Percentiles rank a stretch among this genome's conserved stretches.
Conservation (phyloP, 2,329 filamentous ascomycete genomes). For the Helotiales sp. region DNA sequence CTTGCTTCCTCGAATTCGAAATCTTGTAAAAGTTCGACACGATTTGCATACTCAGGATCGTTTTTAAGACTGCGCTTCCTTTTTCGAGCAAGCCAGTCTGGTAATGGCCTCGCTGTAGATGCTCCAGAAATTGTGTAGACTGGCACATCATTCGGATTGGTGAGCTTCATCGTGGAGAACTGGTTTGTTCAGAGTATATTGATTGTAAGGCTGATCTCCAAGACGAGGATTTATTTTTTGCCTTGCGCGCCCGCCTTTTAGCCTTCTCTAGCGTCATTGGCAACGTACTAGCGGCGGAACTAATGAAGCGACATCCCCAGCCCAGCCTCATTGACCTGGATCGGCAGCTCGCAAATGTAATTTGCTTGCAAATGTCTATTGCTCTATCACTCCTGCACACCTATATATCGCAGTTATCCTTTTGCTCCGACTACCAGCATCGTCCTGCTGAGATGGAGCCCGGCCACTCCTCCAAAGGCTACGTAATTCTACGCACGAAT, state of each 20-base stretch:
- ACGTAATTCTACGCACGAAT: constrained; percentile 20
- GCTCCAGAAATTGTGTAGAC: constrained; percentile 96
- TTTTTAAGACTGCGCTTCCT: constrained; percentile 90
- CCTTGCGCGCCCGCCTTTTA: background rate
- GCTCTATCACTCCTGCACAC: background rate
- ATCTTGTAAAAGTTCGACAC: constrained; percentile 92
- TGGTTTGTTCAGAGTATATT: constrained; percentile 2
- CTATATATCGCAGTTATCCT: background rate
- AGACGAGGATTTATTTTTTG: background rate
- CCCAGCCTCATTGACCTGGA: background rate
- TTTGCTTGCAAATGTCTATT: background rate
- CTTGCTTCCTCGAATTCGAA: constrained; percentile 98
- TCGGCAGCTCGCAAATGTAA: background rate
- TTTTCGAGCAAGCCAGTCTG: constrained; percentile 91
- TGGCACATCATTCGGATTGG: constrained; percentile 77
- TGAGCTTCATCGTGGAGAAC: constrained; percentile 67
- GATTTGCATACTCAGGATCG: constrained; percentile 88
- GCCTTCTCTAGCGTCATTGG: background rate
- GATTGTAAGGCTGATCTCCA: too few relatives aligned
- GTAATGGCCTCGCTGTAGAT: constrained; percentile 81
- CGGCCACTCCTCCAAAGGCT: constrained; percentile 27
- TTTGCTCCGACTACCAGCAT: constrained; percentile 2
- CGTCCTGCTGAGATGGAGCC: constrained; percentile 32
- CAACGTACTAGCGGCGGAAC: too few relatives aligned
- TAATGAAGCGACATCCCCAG: background rate